phyloP scores from a whole-genome alignment of 768 basidiomycete species.

The Pulveroboletus sp. region DNA sequence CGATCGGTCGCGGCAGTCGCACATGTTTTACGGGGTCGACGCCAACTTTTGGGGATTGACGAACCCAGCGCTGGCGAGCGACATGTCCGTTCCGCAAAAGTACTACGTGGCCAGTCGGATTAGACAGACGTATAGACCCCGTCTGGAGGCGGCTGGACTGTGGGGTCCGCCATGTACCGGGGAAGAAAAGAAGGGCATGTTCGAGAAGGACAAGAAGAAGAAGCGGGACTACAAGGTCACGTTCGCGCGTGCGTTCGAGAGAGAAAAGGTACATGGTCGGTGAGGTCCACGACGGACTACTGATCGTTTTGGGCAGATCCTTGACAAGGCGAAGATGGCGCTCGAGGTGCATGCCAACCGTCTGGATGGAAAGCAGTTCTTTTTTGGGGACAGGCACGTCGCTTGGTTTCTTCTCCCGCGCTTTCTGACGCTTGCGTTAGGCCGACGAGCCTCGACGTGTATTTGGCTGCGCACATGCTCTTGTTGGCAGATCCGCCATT shows the following conservation, averaged over 20 bases:
- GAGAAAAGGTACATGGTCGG: conserved; percentile 47
- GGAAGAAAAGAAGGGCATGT: conserved; percentile 38
- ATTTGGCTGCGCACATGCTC: conserved; percentile 66
- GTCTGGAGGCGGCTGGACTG: conserved; percentile 59
- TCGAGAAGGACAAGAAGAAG: conserved; percentile 32
- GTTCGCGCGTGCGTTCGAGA: conserved; percentile 56
- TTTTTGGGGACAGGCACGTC: conserved; percentile 48
- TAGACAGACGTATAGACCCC: conserved; percentile 49
- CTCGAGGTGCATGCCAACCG: conserved; percentile 59
- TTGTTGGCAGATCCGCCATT: conserved; percentile 56
- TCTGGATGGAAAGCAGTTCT: conserved; percentile 46
- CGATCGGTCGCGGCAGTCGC: conserved; percentile 43
- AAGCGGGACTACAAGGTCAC: conserved; percentile 34
- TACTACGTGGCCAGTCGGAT: conserved; percentile 71
- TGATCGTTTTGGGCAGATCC: conserved; percentile 41
- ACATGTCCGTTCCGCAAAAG: conserved; percentile 63
- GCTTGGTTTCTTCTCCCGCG: background rate
- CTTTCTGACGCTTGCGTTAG: conserved; percentile 33
- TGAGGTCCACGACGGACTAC: background rate
- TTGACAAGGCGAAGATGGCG: conserved; percentile 52
- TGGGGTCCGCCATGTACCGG: conserved; percentile 47
- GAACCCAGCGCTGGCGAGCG: conserved; percentile 48
- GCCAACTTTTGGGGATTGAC: conserved; percentile 62
- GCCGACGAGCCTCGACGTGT: conserved; percentile 58
- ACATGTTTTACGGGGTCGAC: conserved; percentile 57